phyloP scores from a whole-genome alignment of 306 rosid genomes.

The Glycyrrhiza uralensis region DNA sequence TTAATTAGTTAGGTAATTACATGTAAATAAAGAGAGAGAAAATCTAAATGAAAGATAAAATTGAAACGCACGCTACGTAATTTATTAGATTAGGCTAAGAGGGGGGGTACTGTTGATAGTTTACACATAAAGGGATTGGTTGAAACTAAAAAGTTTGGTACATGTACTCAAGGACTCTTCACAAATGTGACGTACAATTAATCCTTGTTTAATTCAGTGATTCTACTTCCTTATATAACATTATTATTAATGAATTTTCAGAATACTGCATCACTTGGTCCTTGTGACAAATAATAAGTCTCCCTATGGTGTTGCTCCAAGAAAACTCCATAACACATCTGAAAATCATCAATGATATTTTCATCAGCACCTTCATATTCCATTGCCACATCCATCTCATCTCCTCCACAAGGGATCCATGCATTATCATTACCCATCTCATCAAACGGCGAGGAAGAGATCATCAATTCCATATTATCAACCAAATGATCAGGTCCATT shows the following conservation, averaged over 20 bases:
- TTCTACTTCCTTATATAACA: background rate
- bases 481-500: conserved; percentile 24
- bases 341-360: conserved; percentile 20
- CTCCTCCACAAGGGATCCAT: conserved; percentile 28
- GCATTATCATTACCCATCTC: conserved; percentile 36
- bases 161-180: background rate
- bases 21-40: background rate
- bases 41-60: background rate
- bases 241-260: background rate
- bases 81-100: background rate
- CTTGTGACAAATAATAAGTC: background rate
- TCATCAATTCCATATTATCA: conserved; percentile 30
- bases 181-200: background rate
- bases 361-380: conserved; percentile 31
- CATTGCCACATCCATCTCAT: conserved; percentile 20
- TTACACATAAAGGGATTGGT: background rate
- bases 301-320: conserved; percentile 30
- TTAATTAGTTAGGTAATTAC: background rate
- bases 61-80: background rate
- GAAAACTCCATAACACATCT: conserved; percentile 21
- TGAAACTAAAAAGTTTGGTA: background rate
- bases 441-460: conserved; percentile 25
- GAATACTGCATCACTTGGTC: conserved; percentile 10
- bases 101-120: background rate
- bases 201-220: background rate